These are phyloP conservation scores for Suhomyces yuchorum DNA, from an alignment of 1,139 yeast genomes.

Conservation along the genomic window DNA sequence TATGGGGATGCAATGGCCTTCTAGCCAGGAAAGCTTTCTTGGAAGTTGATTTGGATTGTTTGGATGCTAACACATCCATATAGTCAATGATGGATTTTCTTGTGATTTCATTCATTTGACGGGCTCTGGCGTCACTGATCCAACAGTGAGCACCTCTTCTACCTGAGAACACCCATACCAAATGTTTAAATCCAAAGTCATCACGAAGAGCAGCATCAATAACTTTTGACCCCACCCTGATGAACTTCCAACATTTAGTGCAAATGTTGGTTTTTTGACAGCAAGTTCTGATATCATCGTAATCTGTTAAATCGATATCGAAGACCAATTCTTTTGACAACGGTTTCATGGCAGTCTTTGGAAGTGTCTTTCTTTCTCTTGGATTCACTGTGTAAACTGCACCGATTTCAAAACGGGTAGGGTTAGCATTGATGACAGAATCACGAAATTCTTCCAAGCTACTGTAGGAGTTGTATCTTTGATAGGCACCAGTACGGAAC, in stretches of 20 bases:
- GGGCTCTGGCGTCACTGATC: slow-evolving; percentile 86
- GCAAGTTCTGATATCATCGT: slow-evolving; percentile 91
- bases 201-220: slow-evolving; percentile 71
- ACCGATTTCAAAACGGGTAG: slow-evolving; percentile 93
- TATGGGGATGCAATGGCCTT: slow-evolving; percentile 89
- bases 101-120: slow-evolving; percentile 68
- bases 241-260: slow-evolving; percentile 89
- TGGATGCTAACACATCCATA: slow-evolving; percentile 70
- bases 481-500: slow-evolving; percentile 79
- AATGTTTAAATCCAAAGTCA: slow-evolving; percentile 86
- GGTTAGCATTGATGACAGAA: slow-evolving; percentile 71
- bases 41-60: slow-evolving; percentile 35
- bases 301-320: slow-evolving; percentile 97
- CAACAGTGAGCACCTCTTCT: slow-evolving; percentile 99
- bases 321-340: slow-evolving; percentile 84
- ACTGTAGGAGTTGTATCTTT: slow-evolving; percentile 80
- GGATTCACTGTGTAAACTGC: slow-evolving; percentile 90
- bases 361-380: slow-evolving; percentile 74
- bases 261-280: slow-evolving; percentile 87
- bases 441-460: slow-evolving; percentile 72
- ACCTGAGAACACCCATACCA: slow-evolving; percentile 96
- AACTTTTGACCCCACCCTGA: slow-evolving; percentile 81
- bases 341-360: slow-evolving; percentile 81
- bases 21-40: slow-evolving; percentile 54
- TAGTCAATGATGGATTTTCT: slow-evolving; percentile 83